phyloP scores from a whole-genome alignment of 73 alveolate species.

The Paramecium biaurelia region DNA sequence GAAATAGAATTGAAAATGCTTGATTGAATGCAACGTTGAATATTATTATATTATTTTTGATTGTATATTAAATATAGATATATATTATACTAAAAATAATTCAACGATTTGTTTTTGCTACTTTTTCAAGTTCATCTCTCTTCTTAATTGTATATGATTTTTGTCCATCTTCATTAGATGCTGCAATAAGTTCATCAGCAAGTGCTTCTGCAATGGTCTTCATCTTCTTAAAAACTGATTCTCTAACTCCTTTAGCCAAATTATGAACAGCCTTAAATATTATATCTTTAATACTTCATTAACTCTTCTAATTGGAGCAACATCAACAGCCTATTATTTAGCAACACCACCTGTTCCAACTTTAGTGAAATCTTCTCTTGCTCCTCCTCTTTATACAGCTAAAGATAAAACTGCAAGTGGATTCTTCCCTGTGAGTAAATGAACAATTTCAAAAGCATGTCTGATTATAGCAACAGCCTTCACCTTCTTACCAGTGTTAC shows the following conservation, averaged over 20 bases:
- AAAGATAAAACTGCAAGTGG: slow-evolving; percentile 94
- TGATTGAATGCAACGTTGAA: background rate
- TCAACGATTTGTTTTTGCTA: slow-evolving; percentile 98
- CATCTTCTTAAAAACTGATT: slow-evolving; percentile 96
- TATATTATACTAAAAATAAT: background rate
- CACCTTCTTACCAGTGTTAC: slow-evolving; percentile 99
- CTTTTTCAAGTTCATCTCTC: slow-evolving; percentile 98
- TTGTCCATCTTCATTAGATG: slow-evolving; percentile 89
- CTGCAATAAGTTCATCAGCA: slow-evolving; percentile 98
- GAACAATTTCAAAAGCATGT: slow-evolving; percentile 97
- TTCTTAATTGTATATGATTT: slow-evolving; percentile 96
- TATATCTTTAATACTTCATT: slow-evolving; percentile 66
- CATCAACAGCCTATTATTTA: slow-evolving; percentile 99
- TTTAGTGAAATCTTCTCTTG: slow-evolving; percentile 99
- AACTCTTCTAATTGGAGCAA: slow-evolving; percentile 99
- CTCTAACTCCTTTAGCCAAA: slow-evolving; percentile 97
- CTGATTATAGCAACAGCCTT: slow-evolving; percentile 96
- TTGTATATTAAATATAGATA: background rate
- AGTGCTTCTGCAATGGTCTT: slow-evolving; percentile 97
- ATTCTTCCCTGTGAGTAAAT: slow-evolving; percentile 95
- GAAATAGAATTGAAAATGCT: background rate
- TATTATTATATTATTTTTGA: too few species aligned
- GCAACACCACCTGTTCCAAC: slow-evolving; percentile 99
- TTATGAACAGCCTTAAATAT: slow-evolving; percentile 86
- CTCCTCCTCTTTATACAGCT: slow-evolving; percentile 98